A percentile compares a stretch with the other conserved stretches of the same genome.
These are phyloP conservation scores for Diutina siamensis DNA, from an alignment of 1,139 yeast species.

Conservation along the genomic window DNA sequence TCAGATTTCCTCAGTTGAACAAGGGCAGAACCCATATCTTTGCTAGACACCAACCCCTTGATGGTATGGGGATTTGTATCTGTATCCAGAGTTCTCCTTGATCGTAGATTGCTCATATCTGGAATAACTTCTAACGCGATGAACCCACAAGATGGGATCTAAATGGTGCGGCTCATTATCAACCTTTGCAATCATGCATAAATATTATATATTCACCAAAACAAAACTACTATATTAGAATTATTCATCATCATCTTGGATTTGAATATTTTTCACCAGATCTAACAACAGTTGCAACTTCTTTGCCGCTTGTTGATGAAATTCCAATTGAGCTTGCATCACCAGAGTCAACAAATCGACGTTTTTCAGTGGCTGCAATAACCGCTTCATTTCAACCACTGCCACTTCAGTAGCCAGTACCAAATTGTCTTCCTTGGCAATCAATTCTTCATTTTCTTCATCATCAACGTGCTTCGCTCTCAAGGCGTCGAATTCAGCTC, in stretches of 20 bases:
- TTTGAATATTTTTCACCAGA: neutral
- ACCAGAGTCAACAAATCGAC: slow-evolving; percentile 51
- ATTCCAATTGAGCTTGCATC: slow-evolving; percentile 56
- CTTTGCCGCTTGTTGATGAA: slow-evolving; percentile 35
- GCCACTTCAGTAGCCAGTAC: slow-evolving; percentile 69
- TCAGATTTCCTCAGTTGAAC: neutral
- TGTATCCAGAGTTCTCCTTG: neutral
- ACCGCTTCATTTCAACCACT: slow-evolving; percentile 62
- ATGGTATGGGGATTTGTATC: slow-evolving; percentile 4
- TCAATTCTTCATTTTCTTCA: slow-evolving; percentile 40
- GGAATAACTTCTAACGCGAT: neutral
- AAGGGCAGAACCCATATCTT: slow-evolving; percentile 1
- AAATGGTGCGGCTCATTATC: no score
- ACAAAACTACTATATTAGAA: no score
- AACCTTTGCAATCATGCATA: no score
- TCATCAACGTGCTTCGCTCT: slow-evolving; percentile 30
- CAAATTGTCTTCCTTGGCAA: slow-evolving; percentile 62
- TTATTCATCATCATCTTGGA: slow-evolving; percentile 4
- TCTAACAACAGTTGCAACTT: slow-evolving; percentile 4
- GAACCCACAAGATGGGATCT: no score
- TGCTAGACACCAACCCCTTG: neutral
- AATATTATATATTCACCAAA: no score
- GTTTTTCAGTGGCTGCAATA: slow-evolving; percentile 56
- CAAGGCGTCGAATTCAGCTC: slow-evolving; percentile 59
- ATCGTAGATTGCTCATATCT: neutral